Percentiles rank a stretch among this genome's conserved stretches.
phyloP scores from a whole-genome alignment of 2,329 filamentous ascomycete genomes.

The Calonectria pseudoreteaudii region DNA sequence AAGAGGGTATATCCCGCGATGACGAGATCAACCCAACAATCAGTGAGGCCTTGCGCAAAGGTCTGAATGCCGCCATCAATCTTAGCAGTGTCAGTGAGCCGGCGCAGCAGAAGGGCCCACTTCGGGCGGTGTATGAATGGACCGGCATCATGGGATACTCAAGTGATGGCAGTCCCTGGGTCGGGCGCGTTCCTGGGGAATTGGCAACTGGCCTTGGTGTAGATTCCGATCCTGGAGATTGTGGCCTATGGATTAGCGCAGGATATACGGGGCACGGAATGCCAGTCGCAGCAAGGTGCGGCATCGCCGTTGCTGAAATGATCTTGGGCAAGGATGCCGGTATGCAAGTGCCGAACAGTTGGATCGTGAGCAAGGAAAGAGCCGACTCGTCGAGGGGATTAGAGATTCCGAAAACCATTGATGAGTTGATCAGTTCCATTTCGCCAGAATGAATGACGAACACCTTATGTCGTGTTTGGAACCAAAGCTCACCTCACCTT shows the following conservation, averaged over 20 bases:
- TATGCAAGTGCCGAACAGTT: slow-evolving; percentile 59
- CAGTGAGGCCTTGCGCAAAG: slow-evolving; percentile 64
- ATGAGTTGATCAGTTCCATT: slow-evolving; percentile 36
- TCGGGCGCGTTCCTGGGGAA: slow-evolving; percentile 70
- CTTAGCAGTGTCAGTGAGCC: slow-evolving; percentile 45
- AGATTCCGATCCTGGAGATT: slow-evolving; percentile 42
- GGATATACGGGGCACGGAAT: slow-evolving; percentile 83
- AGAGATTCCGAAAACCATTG: slow-evolving; percentile 37
- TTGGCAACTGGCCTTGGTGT: slow-evolving; percentile 49
- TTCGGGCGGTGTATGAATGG: slow-evolving; percentile 74
- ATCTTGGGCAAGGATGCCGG: slow-evolving; percentile 57
- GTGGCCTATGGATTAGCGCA: slow-evolving; percentile 68
- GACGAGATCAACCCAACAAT: slow-evolving; percentile 66
- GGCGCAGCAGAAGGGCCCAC: slow-evolving; percentile 52
- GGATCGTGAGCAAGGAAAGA: slow-evolving; percentile 50
- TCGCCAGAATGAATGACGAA: too few species aligned
- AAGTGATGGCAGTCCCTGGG: slow-evolving; percentile 75
- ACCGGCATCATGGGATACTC: slow-evolving; percentile 85
- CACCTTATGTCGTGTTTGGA: too few species aligned
- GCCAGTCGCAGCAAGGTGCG: slow-evolving; percentile 77
- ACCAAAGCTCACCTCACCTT: too few species aligned
- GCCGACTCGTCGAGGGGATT: slow-evolving; percentile 33
- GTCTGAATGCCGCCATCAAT: slow-evolving; percentile 56
- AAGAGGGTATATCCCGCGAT: slow-evolving; percentile 70
- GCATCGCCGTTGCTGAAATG: slow-evolving; percentile 71